Base-by-base conservation (phyloP, 2,329 filamentous ascomycete genomes). In the Proliferodiscus dingleyae region DNA sequence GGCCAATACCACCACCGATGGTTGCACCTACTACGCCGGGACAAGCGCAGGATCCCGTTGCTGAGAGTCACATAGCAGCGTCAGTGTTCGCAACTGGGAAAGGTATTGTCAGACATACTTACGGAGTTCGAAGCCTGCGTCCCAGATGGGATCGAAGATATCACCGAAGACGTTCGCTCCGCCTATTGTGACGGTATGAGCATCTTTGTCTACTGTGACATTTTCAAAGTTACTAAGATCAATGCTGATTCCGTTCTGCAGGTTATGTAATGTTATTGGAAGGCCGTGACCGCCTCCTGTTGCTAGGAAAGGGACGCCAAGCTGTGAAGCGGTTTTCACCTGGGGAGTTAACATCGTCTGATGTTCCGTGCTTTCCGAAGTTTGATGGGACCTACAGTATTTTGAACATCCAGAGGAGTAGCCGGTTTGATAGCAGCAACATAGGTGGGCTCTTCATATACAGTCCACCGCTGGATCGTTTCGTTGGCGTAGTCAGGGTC, bases 51-150 rank as follows among this genome's bases (percentile, higher is more conserved):
- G 11, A 11, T 16, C 41, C 41, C 13, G 30, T n/a, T 8, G 41
- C 41, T 44, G n/a, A 30, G 15, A 15, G 28, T 13, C 7, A 13
- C 28, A 5, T 11, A 15, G 13, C 16, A 30, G 10, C 10, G 15
- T n/a, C 28, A n/a, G n/a, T 26, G 16, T 26, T 40, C 22, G 26
- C 7, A 37, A 5, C 13, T 29, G 6, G 11, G 3, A 21, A 21
- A 29, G 13, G 7, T 5, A 21, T 5, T 6, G 28, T 43, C n/a
- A 33, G 23, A n/a, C n/a, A 15, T n/a, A n/a, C 23, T 26, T 29
- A 44, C 41, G 41, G 15, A 44, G 10, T 44, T 37, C 41, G 21
- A 29, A 37, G 4, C 34, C 22, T 28, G 41, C 41, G 5, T 18
- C 3, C 8, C 38, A 21, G 9, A 37, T 19, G 8, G 33, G 10